A percentile compares a stretch with the other conserved stretches of the same genome.
Conservation (phyloP, 306 rosid species). For the Leucaena leucocephala region DNA sequence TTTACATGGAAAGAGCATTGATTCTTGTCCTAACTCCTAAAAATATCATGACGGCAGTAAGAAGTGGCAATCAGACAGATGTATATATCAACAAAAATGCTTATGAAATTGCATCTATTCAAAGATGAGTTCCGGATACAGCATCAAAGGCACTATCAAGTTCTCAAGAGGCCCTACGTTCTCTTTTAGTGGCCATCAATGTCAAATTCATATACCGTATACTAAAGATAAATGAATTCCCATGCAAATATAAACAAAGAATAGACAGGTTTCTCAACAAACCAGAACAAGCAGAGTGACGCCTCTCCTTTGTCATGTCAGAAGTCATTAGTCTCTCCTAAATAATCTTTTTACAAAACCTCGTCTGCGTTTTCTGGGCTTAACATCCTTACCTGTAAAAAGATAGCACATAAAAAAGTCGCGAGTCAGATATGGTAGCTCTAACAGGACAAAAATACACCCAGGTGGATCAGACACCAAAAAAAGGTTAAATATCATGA, state of each 20-base stretch:
- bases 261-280: no score
- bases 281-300: slow-evolving; percentile 15
- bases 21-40: not conserved
- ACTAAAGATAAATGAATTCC: slow-evolving; percentile 16
- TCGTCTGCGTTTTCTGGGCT: slow-evolving; percentile 31
- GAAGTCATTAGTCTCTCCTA: slow-evolving; percentile 35
- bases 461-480: not conserved
- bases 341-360: slow-evolving; percentile 34
- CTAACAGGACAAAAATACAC: no score
- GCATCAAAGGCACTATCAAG: not conserved
- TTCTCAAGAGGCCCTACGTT: slow-evolving; percentile 12
- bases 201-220: slow-evolving; percentile 23
- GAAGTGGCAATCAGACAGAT: not conserved
- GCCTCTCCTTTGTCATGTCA: not conserved
- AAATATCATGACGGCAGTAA: not conserved
- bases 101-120: not conserved
- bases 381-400: slow-evolving; percentile 37
- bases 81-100: slow-evolving; percentile 10
- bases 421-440: not conserved
- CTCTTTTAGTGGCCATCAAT: slow-evolving; percentile 30
- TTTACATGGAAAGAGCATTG: not conserved
- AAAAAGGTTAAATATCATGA: not conserved
- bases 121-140: not conserved
- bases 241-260: slow-evolving; percentile 10
- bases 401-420: slow-evolving; percentile 5